Base-by-base conservation (phyloP, 2,329 filamentous ascomycete species). In the Pseudogymnoascus sp. region DNA sequence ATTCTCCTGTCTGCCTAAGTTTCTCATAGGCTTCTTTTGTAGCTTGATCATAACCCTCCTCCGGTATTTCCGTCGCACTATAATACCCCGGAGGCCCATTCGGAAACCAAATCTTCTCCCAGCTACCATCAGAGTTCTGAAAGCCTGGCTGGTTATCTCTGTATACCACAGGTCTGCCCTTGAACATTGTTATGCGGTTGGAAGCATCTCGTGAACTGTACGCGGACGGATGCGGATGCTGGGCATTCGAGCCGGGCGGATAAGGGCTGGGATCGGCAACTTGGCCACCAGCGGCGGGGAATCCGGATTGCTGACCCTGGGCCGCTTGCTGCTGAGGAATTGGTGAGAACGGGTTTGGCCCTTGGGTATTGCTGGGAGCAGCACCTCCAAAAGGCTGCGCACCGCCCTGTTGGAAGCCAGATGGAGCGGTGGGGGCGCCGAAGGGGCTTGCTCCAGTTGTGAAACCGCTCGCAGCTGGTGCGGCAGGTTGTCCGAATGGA, bases 51-150 rank as follows among this genome's bases (percentile, higher is more conserved):
- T 90, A 90, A 38, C 74, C 72, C 6, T 83, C 81, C 1, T 78
- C 74, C 0, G 80, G 80, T 2, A 83, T 75, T 71, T 90, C 85
- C 7, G 87, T 88, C 66, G 88, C 83, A 66, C 81, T 81, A 61
- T 83, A 84, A 65, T 85, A 86, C 6, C 74, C 74, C 1, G 88
- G 89, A 21, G 87, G 81, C 0, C 90, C 91, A 53, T 86, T 78
- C 0, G 89, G 88, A 72, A 90, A 92, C 81, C 88, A 90, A 59
- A 93, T 86, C 67, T 83, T 85, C 61, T 82, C 79, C 77, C 82
- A 84, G 0, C 75, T 80, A 35, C 84, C 82, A 68, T 86, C 82
- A 38, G 76, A 75, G 21, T 74, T 82, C 65, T 67, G 79, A 67
- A 79, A 77, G 61, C 77, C 84, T 0, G 86, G 59, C 6, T 75